Base-by-base conservation (phyloP, 2,329 filamentous ascomycete genomes). In the Pseudocercospora crystallina region DNA sequence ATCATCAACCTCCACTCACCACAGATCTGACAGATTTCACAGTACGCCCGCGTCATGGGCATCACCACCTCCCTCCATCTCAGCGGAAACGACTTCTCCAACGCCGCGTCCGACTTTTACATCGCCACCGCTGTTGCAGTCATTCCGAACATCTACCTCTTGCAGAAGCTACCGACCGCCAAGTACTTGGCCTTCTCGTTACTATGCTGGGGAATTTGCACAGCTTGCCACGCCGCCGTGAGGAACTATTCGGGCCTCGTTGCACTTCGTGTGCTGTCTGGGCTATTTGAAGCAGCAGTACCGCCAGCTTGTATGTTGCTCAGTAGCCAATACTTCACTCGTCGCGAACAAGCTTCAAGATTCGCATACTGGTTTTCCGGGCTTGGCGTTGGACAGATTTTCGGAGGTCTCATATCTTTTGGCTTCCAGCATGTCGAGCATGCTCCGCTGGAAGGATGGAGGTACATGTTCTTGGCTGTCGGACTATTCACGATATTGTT, bases 21-120 rank as follows among this genome's bases (percentile, higher is more conserved):
- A 7, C 20, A 26, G 20, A 26, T 26, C 20, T 26, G 20, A 26
- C 20, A 26, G 20, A 26, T 7, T 4, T 26, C 4, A 26, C 7
- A 26, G 20, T 86, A 86, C 61, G 82, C 81, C 13, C 80, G 79
- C 52, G 81, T 87, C 44, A 87, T 86, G 83, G 82, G 82, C 2
- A 64, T 87, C 7, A 71, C 67, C 15, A 66, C 74, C 43, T 81
- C 84, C 50, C 72, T 83, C 5, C 69, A 76, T 0, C 73, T 86
- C 41, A 64, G 68, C 10, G 79, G 78, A 13, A 84, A 85, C 53
- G 76, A 86, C 42, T 86, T 85, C 64, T 80, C 79, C 41, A 82
- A 82, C 66, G 67, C 82, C 13, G 81, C 81, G 2, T 84, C 81
- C 0, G 78, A 80, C 26, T 80, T 86, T 59, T 86, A 83, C 59